Evolutionary conservation across 2,329 filamentous ascomycete species (phyloP), one percentile per base, ranked within the genome.

Genomic region (Colletotrichum salicis): DNA sequence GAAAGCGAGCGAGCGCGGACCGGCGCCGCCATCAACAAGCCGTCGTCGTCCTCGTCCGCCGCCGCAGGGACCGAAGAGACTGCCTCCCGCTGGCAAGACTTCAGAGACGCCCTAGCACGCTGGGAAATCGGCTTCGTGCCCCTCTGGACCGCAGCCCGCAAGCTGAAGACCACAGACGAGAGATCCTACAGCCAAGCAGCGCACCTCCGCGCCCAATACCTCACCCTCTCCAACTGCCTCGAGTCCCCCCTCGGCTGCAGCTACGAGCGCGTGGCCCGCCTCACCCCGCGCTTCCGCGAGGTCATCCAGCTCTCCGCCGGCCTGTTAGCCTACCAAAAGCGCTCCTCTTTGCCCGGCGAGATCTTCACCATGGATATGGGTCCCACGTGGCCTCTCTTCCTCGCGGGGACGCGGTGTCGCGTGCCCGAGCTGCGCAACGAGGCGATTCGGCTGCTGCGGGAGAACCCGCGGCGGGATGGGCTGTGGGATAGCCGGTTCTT

Each of bases 301-400:
- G 74, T 78, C 6, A 75, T 77, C 52, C 72, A 74, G 5, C 76
- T 80, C 7, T 71, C 70, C 3, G 64, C 51, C 5, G 56, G 75
- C 13, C 64, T 80, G 7, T 64, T 80, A n/a, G 59, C 67, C 1
- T 70, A 74, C 45, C 76, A 77, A 48, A 27, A 37, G n/a, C 55
- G 51, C 13, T 51, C 55, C 2, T 54, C 35, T 27, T 10, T 27
- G 6, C 5, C 60, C 33, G 37, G 13, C 11, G 75, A 77, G 51
- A 51, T 75, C 13, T 79, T 80, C 70, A 79, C 78, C 2, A 75
- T 79, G 73, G 78, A 79, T 70, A 76, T 76, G 56, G 77, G 77
- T 2, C 78, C 76, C 11, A 76, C 75, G 3, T 76, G 77, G 74
- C 75, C 76, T 0, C 70, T 79, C 8, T 77, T 78, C 55, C 51